phyloP scores from a whole-genome alignment of 139 green algal genomes.

The Diplosphaera chodatii region DNA sequence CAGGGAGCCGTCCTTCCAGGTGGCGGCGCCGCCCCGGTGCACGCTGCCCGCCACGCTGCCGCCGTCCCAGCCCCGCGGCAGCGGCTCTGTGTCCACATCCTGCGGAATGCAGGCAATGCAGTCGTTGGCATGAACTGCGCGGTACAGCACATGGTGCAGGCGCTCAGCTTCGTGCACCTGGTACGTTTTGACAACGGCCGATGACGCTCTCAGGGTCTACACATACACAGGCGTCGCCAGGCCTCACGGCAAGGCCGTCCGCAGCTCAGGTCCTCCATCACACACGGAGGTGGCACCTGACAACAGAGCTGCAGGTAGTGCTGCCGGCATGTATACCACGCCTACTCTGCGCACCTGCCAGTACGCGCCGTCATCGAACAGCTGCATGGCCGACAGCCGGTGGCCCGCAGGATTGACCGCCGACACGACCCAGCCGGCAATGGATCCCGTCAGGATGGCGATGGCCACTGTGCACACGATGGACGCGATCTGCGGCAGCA shows the following conservation, averaged over 20 bases:
- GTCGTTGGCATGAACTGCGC: neutral
- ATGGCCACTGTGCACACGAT: constrained; percentile 27
- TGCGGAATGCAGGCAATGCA: neutral
- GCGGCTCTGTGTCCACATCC: neutral
- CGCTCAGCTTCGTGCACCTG: too few relatives aligned
- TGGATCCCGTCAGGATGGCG: constrained; percentile 12
- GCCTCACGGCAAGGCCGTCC: too few relatives aligned
- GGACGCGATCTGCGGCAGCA: constrained; percentile 17
- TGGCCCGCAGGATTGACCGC: neutral
- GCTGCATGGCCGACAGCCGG: constrained; percentile 3
- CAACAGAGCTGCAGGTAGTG: neutral
- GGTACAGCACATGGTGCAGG: neutral
- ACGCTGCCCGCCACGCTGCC: neutral
- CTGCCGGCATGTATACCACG: neutral
- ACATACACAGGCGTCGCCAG: too few relatives aligned
- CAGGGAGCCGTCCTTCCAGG: neutral
- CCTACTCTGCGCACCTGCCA: constrained; percentile 11
- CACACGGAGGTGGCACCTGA: neutral
- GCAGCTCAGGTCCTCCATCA: too few relatives aligned
- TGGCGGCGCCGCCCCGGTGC: neutral
- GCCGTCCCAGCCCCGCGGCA: neutral
- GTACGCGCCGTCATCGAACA: constrained; percentile 30
- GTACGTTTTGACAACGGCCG: too few relatives aligned
- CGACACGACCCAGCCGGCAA: constrained; percentile 15
- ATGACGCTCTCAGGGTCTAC: too few relatives aligned